Percentiles rank a stretch among this genome's conserved stretches.
Conservation (phyloP, 2,329 filamentous ascomycete species). For the Aspergillus sergii region DNA sequence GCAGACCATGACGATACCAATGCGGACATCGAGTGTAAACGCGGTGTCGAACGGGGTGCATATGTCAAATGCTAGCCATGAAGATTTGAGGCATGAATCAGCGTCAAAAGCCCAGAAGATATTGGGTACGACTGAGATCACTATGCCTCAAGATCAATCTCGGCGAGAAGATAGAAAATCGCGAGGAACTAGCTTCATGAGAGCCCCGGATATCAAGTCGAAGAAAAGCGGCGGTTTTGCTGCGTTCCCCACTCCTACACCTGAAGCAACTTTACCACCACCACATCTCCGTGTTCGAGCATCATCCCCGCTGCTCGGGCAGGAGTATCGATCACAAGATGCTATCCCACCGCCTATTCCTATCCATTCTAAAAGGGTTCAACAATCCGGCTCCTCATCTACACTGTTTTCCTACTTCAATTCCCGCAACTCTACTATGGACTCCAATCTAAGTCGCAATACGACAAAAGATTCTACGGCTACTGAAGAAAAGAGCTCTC, state of each 20-base stretch:
- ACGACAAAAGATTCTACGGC: conserved; percentile 8
- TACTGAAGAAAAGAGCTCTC: conserved; percentile 13
- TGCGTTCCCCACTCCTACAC: conserved; percentile 29
- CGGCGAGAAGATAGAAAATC: conserved; percentile 26
- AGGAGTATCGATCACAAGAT: conserved; percentile 36
- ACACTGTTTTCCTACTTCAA: conserved; percentile 53
- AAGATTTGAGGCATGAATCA: conserved; percentile 22
- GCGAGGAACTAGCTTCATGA: conserved; percentile 43
- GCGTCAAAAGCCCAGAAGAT: conserved; percentile 37
- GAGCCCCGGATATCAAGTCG: conserved; percentile 41
- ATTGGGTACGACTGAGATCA: conserved; percentile 32
- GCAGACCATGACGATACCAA: conserved; percentile 18
- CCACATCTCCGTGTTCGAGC: conserved; percentile 44
- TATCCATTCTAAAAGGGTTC: conserved; percentile 38
- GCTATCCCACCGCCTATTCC: conserved; percentile 33
- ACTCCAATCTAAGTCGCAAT: conserved; percentile 31
- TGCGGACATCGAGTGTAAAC: conserved; percentile 23
- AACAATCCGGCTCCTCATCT: conserved; percentile 47
- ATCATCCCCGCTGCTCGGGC: conserved; percentile 50
- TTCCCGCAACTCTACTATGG: conserved; percentile 43
- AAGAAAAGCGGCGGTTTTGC: conserved; percentile 27
- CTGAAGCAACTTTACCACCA: conserved; percentile 22
- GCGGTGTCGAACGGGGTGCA: conserved; percentile 13
- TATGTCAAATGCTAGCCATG: conserved; percentile 15
- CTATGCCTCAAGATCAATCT: conserved; percentile 25